These are phyloP conservation scores for Aspergillus phoenicis DNA, from an alignment of 2,329 filamentous ascomycete species.

Conservation along the genomic window DNA sequence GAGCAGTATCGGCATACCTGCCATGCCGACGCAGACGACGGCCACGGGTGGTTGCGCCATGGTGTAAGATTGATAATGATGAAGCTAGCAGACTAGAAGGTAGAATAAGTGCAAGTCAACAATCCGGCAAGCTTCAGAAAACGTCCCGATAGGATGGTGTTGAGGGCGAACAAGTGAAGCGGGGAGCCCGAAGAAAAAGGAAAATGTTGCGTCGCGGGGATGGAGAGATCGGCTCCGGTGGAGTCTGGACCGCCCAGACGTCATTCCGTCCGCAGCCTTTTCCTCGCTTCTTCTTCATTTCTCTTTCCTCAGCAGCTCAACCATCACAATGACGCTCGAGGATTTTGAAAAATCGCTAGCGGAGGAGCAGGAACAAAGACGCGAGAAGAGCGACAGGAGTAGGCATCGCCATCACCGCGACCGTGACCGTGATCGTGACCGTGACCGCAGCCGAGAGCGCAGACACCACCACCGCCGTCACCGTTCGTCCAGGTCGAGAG, in stretches of 20 bases:
- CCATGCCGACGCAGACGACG: constrained; percentile 96
- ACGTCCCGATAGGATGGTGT: neutral
- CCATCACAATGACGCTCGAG: constrained; percentile 59
- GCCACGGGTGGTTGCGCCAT: constrained; percentile 66
- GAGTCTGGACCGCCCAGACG: constrained; percentile 35
- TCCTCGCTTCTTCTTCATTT: constrained; percentile 17
- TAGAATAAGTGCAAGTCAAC: neutral
- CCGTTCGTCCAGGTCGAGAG: constrained; percentile 41
- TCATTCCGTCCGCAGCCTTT: constrained; percentile 33
- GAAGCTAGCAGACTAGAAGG: constrained; percentile 1
- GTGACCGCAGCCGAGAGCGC: constrained; percentile 48
- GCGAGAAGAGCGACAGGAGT: constrained; percentile 42
- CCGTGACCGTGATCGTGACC: constrained; percentile 26
- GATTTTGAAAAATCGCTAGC: constrained; percentile 80
- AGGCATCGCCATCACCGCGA: constrained; percentile 38
- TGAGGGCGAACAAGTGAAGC: constrained; percentile 4
- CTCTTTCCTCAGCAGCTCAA: constrained; percentile 14
- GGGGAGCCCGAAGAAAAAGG: constrained; percentile 11
- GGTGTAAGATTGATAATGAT: constrained; percentile 18
- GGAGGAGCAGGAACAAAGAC: constrained; percentile 52
- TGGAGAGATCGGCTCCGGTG: constrained; percentile 30
- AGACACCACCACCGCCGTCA: constrained; percentile 37
- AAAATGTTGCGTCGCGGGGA: constrained; percentile 36
- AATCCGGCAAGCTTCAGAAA: neutral
- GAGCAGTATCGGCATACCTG: constrained; percentile 58